Base-by-base conservation (phyloP, 2,329 filamentous ascomycete species). In the Pseudocercospora crystallina region DNA sequence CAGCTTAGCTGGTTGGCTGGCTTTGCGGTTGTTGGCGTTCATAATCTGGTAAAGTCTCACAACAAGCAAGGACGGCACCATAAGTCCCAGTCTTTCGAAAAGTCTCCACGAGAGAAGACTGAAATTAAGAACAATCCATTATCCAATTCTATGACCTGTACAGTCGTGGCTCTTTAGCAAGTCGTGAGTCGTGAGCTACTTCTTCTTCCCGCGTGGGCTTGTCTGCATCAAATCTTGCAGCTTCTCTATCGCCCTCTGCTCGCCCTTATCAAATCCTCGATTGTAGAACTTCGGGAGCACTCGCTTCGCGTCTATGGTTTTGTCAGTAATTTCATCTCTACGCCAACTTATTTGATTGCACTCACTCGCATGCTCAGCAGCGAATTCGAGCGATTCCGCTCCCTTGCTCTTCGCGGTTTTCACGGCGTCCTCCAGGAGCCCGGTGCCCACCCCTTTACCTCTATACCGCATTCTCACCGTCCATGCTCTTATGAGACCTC, bases 401-500 rank as follows among this genome's bases (percentile, higher is more conserved):
- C 86, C 86, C 63, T 80, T 81, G 69, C 84, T 83, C 60, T 80
- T 80, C 53, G 86, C 85, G 47, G 86, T 68, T 49, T 78, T 77
- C 2, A 91, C 83, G 1, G 87, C 89, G 60, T 88, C 86, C 59
- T 86, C 80, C 41, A 96, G 75, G 62, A 96, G 71, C 30, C 84
- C 85, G 35, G 75, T 78, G 2, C 90, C 90, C 17, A 95, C 76
- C 0, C 90, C 89, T 56, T 82, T 81, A 30, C 81, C 76, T 20
- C 90, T 80, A 68, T 89, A 90, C 59, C 78, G 76, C 43, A 84
- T 71, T 65, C 79, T 78, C 1, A 90, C 88, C 2, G 89, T 92
- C 90, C 90, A 96, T 1, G 87, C 90, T 26, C 87, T 81, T 50
- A 96, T 85, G 41, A 90, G 75, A 8, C 85, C 87, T 55, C 80